phyloP scores from a whole-genome alignment of 805 yeast species.

The Saccharomycopsis sp. region DNA sequence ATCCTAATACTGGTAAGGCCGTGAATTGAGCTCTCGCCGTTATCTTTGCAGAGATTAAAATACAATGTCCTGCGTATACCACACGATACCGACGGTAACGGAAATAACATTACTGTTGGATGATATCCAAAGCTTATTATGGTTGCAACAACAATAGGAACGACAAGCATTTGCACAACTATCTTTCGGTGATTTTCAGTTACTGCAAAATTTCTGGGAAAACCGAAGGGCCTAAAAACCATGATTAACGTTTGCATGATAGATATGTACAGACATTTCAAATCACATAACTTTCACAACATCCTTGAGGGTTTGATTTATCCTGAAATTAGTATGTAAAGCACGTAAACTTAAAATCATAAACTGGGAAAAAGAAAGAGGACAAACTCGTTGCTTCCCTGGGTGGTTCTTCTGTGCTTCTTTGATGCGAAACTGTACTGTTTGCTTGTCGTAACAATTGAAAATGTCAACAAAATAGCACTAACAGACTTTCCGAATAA shows the following conservation, averaged over 20 bases:
- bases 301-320: not conserved
- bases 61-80: not conserved
- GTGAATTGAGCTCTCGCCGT: not conserved
- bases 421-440: too few species aligned
- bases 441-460: not conserved
- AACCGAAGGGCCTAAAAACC: not conserved
- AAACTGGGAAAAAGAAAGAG: not conserved
- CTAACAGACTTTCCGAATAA: not conserved
- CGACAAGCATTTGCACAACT: too few species aligned
- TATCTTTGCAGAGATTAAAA: not conserved
- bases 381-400: not conserved
- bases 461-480: not conserved
- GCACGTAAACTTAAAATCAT: not conserved
- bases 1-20: not conserved
- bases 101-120: not conserved
- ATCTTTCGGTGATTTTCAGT: too few species aligned
- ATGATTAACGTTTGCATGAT: not conserved
- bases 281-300: not conserved
- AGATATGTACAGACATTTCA: not conserved
- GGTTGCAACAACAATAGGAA: not conserved
- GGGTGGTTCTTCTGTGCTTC: not conserved
- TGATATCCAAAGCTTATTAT: not conserved
- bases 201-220: not conserved
- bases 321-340: not conserved
- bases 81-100: not conserved